Evolutionary conservation across 2,329 filamentous ascomycete species (phyloP), one percentile per base, ranked within the genome.

Genomic region (Penicillium paneum): DNA sequence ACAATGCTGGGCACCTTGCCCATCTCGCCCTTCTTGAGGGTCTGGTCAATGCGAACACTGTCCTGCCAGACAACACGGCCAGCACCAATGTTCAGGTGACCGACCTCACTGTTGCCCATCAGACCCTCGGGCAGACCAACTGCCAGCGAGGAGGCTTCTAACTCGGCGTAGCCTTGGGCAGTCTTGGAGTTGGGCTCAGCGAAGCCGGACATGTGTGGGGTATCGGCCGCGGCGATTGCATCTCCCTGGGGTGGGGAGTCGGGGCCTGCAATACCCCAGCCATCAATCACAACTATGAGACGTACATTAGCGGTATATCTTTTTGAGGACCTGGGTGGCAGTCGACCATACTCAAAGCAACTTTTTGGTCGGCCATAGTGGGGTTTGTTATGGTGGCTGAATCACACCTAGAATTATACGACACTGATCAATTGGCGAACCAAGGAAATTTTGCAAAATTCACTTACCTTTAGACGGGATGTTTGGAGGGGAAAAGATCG

Each of bases 91-190:
- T 99, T 99, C 79, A 99, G 78, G 77, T 99, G 94, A 59, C 94
- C 94, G 74, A 99, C 94, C 77, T 99, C 94, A 66, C 90, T 96
- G 82, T 99, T 99, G 63, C 94, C 94, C 94, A 99, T 99, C 64
- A 99, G 81, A 56, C 94, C 94, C 73, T 99, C 92, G 19, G 94
- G 94, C 49, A 99, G 84, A 63, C 94, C 94, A 62, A 99, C 94
- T 42, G 94, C 94, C 57, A 96, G 84, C 40, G 94, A 97, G 2
- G 94, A 97, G 55, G 94, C 94, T 67, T 99, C 94, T 59, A 99
- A 87, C 78, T 95, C 87, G 61, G 90, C 91, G 79, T 88, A 99
- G 58, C 92, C 92, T 68, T 93, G 87, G 31, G 87, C 79, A 61
- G 87, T 88, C 75, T 88, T 86, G 70, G 87, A 89, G 66, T 79